Conservation (phyloP, 1,284 basidiomycete genomes). For the Rhodotorula mucilaginosa region DNA sequence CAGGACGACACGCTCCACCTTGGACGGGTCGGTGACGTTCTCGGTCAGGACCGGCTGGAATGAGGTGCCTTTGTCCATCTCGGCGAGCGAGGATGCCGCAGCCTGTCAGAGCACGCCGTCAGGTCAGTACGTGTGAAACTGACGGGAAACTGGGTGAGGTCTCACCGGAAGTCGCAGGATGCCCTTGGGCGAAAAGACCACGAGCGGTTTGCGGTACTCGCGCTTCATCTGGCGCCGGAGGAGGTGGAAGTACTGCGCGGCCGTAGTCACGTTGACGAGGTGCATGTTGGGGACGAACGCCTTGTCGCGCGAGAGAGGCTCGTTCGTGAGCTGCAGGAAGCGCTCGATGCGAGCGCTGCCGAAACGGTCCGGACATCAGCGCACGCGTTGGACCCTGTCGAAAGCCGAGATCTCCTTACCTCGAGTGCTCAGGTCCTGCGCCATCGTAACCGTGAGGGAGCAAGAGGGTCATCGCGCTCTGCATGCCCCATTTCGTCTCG, state of each 20-base stretch:
- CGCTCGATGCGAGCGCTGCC: slow-evolving; percentile 73
- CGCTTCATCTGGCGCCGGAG: slow-evolving; percentile 75
- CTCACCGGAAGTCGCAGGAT: slow-evolving; percentile 72
- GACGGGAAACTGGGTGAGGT: slow-evolving; percentile 1
- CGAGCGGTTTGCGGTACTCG: slow-evolving; percentile 78
- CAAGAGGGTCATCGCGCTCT: slow-evolving; percentile 40
- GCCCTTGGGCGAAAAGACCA: slow-evolving; percentile 79
- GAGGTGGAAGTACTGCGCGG: slow-evolving; percentile 85
- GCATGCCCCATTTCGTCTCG: slow-evolving; percentile 55
- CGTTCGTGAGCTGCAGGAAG: slow-evolving; percentile 71
- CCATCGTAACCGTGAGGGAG: slow-evolving; percentile 56
- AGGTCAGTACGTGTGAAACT: background rate
- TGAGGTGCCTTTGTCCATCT: slow-evolving; percentile 61
- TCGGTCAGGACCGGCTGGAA: slow-evolving; percentile 74
- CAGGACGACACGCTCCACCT: slow-evolving; percentile 47
- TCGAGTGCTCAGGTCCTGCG: slow-evolving; percentile 76
- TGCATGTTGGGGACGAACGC: slow-evolving; percentile 64
- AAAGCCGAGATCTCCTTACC: background rate
- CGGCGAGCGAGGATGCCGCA: slow-evolving; percentile 66
- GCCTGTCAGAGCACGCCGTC: slow-evolving; percentile 55
- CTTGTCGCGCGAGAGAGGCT: slow-evolving; percentile 53
- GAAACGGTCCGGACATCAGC: background rate
- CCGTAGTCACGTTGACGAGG: slow-evolving; percentile 77
- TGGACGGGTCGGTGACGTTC: slow-evolving; percentile 53
- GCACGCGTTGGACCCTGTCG: background rate